phyloP scores from a whole-genome alignment of 495 filamentous ascomycete genomes.

The Sordaria brevicollis region DNA sequence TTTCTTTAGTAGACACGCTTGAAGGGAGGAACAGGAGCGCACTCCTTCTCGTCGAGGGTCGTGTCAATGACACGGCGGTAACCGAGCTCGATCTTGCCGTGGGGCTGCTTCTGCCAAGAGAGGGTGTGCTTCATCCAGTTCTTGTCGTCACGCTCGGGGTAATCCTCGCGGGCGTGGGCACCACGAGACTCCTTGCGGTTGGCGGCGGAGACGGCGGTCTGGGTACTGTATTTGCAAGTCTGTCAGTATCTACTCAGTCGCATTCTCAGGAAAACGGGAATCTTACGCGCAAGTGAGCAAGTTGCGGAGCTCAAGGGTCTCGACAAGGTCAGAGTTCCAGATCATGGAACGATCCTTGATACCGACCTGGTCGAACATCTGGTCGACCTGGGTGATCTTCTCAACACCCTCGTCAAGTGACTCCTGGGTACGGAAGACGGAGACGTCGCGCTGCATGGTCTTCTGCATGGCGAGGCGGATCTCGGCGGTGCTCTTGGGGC shows the following conservation, averaged over 20 bases:
- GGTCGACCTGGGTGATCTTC: constrained; percentile 72
- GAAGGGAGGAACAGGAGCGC: constrained; percentile 78
- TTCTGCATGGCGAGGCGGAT: constrained; percentile 93
- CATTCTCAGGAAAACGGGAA: not conserved
- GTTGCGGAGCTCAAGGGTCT: constrained; percentile 90
- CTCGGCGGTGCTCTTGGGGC: constrained; percentile 76
- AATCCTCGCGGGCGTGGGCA: constrained; percentile 92
- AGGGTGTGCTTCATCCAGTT: constrained; percentile 99
- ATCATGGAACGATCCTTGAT: constrained; percentile 99
- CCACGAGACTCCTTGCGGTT: constrained; percentile 91
- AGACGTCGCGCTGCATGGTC: constrained; percentile 94
- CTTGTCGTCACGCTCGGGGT: constrained; percentile 80
- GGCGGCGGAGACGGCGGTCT: constrained; percentile 78
- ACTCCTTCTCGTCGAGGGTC: constrained; percentile 84
- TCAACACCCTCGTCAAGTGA: constrained; percentile 73
- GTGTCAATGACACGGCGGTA: constrained; percentile 68
- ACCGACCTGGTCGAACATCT: constrained; percentile 67
- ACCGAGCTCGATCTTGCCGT: constrained; percentile 63
- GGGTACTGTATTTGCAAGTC: constrained; percentile 34
- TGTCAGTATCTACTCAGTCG: not conserved
- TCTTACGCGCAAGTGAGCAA: constrained; percentile 88
- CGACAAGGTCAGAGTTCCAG: constrained; percentile 95
- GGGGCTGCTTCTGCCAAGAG: constrained; percentile 81
- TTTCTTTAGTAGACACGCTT: constrained; percentile 65
- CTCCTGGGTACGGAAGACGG: constrained; percentile 94